Conservation (phyloP, 139 green algal genomes). For the Micractinium sp. region DNA sequence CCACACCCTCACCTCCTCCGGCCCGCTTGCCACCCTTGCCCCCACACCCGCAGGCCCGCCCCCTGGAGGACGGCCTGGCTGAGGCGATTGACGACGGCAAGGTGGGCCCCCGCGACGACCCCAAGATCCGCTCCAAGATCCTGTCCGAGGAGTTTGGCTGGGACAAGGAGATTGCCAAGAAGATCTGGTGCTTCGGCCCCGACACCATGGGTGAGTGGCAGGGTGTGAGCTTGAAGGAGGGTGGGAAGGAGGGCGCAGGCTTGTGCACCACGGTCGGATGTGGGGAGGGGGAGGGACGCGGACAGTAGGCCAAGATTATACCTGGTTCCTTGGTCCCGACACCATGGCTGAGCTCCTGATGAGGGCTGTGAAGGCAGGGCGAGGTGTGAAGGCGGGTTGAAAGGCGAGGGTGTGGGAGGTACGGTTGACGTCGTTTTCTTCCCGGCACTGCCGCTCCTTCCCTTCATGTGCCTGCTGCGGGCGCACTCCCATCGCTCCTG, state of each 20-base stretch:
- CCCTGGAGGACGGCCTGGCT: conserved; percentile 96
- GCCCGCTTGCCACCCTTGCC: background rate
- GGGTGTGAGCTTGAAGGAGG: too few relatives aligned
- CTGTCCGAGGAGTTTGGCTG: conserved; percentile 96
- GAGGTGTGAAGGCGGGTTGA: too few relatives aligned
- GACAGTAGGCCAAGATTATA: too few relatives aligned
- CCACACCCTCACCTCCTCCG: background rate
- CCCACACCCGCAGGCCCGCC: conserved; percentile 66
- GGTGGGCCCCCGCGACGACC: conserved; percentile 91
- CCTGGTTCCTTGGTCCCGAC: too few relatives aligned
- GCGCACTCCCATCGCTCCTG: background rate
- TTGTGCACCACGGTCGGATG: too few relatives aligned
- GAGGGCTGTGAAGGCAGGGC: too few relatives aligned
- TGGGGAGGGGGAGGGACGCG: too few relatives aligned
- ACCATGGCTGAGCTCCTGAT: too few relatives aligned
- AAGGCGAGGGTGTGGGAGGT: too few relatives aligned
- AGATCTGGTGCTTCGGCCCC: conserved; percentile 99
- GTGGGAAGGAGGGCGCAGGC: too few relatives aligned
- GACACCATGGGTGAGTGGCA: conserved; percentile 83
- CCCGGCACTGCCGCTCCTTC: too few relatives aligned
- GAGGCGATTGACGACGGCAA: conserved; percentile 98
- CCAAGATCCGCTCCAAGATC: conserved; percentile 89
- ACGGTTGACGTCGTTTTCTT: too few relatives aligned
- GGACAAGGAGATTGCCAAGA: conserved; percentile 99
- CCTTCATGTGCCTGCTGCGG: background rate